A percentile compares a stretch with the other conserved stretches of the same genome.
These are phyloP conservation scores for Acacia acuminata DNA, from an alignment of 306 rosid species.

Conservation along the genomic window DNA sequence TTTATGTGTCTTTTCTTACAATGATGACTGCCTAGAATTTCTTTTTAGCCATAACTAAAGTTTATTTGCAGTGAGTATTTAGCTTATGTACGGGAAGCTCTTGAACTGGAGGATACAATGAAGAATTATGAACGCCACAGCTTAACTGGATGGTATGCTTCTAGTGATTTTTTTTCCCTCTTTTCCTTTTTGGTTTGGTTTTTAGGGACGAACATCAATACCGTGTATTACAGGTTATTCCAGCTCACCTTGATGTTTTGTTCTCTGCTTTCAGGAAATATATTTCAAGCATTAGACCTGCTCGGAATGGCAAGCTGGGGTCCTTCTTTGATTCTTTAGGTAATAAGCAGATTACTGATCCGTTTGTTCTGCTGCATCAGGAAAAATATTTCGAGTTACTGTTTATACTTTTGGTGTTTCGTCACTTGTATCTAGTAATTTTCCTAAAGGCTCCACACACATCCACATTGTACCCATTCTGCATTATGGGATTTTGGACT, in stretches of 20 bases:
- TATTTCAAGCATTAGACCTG: conserved; percentile 74
- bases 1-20: conserved; percentile 7
- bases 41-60: conserved; percentile 24
- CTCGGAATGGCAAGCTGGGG: conserved; percentile 76
- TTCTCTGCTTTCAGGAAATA: conserved; percentile 70
- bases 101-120: conserved; percentile 90
- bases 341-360: conserved; percentile 37
- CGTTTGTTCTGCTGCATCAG: conserved; percentile 11
- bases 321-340: conserved; percentile 71
- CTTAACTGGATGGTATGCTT: conserved; percentile 90
- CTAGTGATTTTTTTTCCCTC: conserved; percentile 19
- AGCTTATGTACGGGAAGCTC: conserved; percentile 77
- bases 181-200: background rate
- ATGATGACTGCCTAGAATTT: conserved; percentile 16
- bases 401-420: background rate
- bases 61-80: conserved; percentile 82
- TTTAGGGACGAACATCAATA: conserved; percentile 7
- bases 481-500: background rate
- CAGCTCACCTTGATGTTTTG: conserved; percentile 24
- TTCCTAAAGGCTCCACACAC: background rate
- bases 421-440: background rate
- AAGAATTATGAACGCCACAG: conserved; percentile 72
- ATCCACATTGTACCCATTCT: conserved; percentile 1
- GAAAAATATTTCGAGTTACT: background rate
- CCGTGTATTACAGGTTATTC: conserved; percentile 29